Evolutionary conservation across 257 asterid species (phyloP), one percentile per base, ranked within the genome.

Genomic region (Jacaranda mimosifolia): DNA sequence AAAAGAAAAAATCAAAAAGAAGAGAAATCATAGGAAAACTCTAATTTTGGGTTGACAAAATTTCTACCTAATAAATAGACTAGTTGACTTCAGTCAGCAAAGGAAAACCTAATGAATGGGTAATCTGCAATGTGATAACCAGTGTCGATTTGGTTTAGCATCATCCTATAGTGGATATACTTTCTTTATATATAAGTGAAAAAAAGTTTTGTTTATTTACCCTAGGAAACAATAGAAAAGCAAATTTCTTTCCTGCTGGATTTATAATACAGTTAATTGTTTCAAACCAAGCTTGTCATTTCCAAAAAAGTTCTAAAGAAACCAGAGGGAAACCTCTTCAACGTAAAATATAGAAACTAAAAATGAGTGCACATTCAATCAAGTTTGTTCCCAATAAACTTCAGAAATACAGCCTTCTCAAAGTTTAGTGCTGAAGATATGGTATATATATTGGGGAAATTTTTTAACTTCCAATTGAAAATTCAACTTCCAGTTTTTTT

Each of bases 371-470:
- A 68, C 14, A 35, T 56, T 66, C 63, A 56, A 79, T 11, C 32
- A 48, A 59, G 21, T 42, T 40, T 60, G 56, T 13, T 14, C 4
- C n/a, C 43, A 73, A 58, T 35, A 66, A 77, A 21, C 63, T 46
- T 9, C 49, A n/a, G 58, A 60, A n/a, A n/a, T n/a, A n/a, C n/a
- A n/a, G n/a, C n/a, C n/a, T n/a, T n/a, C n/a, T n/a, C n/a, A n/a
- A n/a, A n/a, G n/a, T n/a, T n/a, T n/a, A n/a, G n/a, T n/a, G n/a
- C 55, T 39, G 53, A 74, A 48, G 65, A 69, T 42, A 17, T 59
- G 57, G 60, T 45, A 52, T 62, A 38, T 63, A 38, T 63, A 62
- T 17, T n/a, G 42, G 76, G 40, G 36, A 42, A 45, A 62, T 14
- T 58, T n/a, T n/a, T n/a, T n/a, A n/a, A n/a, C n/a, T n/a, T n/a